Percentiles rank a stretch among this genome's conserved stretches.
phyloP scores from a whole-genome alignment of 2,329 filamentous ascomycete species.

The Diaporthe destruens region DNA sequence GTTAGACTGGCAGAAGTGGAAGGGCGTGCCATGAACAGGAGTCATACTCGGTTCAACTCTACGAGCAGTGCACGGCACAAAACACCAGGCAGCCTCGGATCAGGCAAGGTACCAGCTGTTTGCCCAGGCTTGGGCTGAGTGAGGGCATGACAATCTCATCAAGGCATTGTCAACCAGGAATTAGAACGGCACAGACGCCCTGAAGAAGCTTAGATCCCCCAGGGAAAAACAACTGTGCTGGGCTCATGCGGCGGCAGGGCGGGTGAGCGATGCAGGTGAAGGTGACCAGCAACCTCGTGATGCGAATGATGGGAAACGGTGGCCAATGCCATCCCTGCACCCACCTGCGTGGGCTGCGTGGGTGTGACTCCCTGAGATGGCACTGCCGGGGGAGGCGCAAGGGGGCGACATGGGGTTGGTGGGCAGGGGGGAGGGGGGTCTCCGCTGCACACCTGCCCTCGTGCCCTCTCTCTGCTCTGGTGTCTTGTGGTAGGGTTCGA shows the following conservation, averaged over 20 bases:
- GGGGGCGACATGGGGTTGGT: constrained; percentile 1
- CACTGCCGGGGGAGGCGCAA: not conserved
- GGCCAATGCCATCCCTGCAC: constrained; percentile 30
- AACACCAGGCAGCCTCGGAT: not conserved
- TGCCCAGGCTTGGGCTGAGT: not conserved
- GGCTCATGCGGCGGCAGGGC: constrained; percentile 12
- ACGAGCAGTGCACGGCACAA: not conserved
- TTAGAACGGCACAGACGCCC: not conserved
- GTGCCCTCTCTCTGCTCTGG: not conserved
- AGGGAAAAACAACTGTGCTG: not conserved
- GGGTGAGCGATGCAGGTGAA: constrained; percentile 19
- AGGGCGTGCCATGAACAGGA: constrained; percentile 2
- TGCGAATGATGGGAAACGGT: constrained; percentile 6
- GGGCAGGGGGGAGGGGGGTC: not conserved
- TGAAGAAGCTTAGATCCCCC: constrained; percentile 15
- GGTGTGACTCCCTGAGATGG: constrained; percentile 14
- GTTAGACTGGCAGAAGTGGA: not conserved
- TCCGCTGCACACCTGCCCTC: constrained; percentile 15
- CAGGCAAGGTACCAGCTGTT: not conserved
- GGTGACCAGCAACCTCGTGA: constrained; percentile 24
- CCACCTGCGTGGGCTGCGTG: constrained; percentile 13
- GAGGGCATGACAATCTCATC: constrained; percentile 19
- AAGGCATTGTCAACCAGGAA: constrained; percentile 8
- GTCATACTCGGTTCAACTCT: not conserved
- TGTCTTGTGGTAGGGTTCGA: not conserved